These are phyloP conservation scores for Backusella circina DNA, from an alignment of 192 early-diverging fungal species.

Conservation along the genomic window DNA sequence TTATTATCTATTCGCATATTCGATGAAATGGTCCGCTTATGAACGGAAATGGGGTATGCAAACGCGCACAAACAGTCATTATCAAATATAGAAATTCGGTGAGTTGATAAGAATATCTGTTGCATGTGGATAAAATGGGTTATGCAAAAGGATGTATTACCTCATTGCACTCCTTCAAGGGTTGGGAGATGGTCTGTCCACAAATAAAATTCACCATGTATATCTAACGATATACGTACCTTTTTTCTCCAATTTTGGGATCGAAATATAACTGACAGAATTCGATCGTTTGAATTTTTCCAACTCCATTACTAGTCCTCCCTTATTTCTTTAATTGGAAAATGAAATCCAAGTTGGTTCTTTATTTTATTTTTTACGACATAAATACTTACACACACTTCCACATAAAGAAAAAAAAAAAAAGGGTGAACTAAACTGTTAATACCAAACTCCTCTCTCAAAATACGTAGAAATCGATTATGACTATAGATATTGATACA, in stretches of 20 bases:
- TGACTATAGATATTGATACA: neutral
- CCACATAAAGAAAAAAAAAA: neutral
- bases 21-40: neutral
- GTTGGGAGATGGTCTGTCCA: neutral
- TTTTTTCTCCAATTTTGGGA: neutral
- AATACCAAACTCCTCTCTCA: neutral
- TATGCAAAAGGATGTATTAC: neutral
- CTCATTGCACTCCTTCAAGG: conserved; percentile 2
- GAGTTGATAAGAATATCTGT: neutral
- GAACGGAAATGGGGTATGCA: neutral
- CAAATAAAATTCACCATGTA: neutral
- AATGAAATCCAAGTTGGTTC: neutral
- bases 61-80: conserved; percentile 1
- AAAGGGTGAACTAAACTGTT: neutral
- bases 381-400: neutral
- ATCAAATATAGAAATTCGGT: neutral
- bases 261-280: conserved; percentile 2
- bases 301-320: neutral
- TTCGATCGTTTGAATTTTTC: neutral
- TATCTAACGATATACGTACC: neutral
- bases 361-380: neutral
- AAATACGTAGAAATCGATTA: neutral
- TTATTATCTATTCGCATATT: neutral
- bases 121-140: neutral
- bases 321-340: conserved; percentile 1